A percentile compares a stretch with the other conserved stretches of the same genome.
Evolutionary conservation across 1,139 yeast genomes (phyloP).

Genomic region (Scheffersomyces cryptocercus): DNA sequence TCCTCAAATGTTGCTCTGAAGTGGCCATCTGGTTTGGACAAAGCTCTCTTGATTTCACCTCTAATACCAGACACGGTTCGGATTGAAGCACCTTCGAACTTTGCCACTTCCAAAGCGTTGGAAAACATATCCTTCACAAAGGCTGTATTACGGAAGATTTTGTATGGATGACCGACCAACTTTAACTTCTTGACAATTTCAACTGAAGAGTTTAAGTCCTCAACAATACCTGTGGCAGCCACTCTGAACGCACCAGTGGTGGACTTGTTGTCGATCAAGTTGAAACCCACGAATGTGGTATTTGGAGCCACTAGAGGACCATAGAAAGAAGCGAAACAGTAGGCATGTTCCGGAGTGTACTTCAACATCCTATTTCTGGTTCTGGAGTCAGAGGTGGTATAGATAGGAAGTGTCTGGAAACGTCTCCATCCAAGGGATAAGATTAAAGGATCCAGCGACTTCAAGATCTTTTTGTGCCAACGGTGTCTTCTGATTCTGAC

Average conservation of each 20-base stretch:
- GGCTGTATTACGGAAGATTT: constrained; percentile 93
- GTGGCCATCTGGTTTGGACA: constrained; percentile 94
- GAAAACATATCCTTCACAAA: constrained; percentile 96
- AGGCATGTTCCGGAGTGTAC: constrained; percentile 97
- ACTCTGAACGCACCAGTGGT: constrained; percentile 92
- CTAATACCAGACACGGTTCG: constrained; percentile 96
- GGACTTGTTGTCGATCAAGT: constrained; percentile 76
- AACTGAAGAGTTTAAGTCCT: constrained; percentile 84
- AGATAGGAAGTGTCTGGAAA: constrained; percentile 93
- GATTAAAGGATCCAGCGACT: constrained; percentile 93
- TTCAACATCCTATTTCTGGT: constrained; percentile 97
- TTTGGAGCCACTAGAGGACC: constrained; percentile 98
- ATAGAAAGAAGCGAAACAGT: constrained; percentile 93
- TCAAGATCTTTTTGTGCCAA: constrained; percentile 96
- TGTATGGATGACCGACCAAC: constrained; percentile 91
- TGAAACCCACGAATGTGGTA: constrained; percentile 95
- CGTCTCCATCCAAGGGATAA: constrained; percentile 97
- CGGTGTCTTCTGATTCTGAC: constrained; percentile 96
- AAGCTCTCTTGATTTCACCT: constrained; percentile 95
- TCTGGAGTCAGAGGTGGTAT: constrained; percentile 95
- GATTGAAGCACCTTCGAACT: constrained; percentile 96
- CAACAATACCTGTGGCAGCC: constrained; percentile 97
- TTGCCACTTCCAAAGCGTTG: constrained; percentile 90
- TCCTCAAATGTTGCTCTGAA: constrained; percentile 99
- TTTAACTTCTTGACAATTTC: constrained; percentile 96